phyloP scores from a whole-genome alignment of 108 stramenopile genomes.

The Aurantiochytrium sp. region DNA sequence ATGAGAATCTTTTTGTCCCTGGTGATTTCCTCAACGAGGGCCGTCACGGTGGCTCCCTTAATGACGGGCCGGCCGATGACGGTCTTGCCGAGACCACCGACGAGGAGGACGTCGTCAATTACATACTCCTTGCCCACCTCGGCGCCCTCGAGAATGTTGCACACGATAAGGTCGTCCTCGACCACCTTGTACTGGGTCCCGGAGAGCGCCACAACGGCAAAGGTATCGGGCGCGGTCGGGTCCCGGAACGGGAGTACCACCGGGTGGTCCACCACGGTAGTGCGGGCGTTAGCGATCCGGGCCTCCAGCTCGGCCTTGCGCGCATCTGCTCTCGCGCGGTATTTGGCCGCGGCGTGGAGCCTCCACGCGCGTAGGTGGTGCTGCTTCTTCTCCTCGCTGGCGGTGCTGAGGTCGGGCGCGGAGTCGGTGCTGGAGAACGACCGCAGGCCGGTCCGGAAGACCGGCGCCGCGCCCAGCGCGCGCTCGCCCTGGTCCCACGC shows the following conservation, averaged over 20 bases:
- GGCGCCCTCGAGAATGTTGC: not conserved
- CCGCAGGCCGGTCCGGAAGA: no score
- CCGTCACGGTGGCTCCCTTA: not conserved
- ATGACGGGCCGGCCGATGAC: not conserved
- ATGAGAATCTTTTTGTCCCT: not conserved
- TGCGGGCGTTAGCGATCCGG: not conserved
- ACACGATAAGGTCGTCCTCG: not conserved
- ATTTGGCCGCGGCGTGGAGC: not conserved
- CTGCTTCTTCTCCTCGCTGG: no score
- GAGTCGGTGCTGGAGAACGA: no score
- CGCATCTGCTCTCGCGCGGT: not conserved
- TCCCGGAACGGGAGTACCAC: not conserved
- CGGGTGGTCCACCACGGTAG: not conserved
- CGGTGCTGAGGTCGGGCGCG: no score
- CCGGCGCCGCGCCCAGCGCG: no score
- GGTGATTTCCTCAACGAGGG: not conserved
- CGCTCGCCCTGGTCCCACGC: no score
- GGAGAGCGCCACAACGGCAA: constrained; percentile 6
- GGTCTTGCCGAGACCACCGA: constrained; percentile 2
- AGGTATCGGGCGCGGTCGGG: not conserved
- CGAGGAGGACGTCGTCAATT: not conserved
- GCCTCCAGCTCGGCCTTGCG: not conserved
- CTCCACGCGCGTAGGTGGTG: not conserved
- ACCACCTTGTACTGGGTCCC: constrained; percentile 26
- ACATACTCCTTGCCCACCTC: constrained; percentile 11